A percentile compares a stretch with the other conserved stretches of the same genome.
Conservation (phyloP, 129 eudicot genomes). For the Pulicaria dysenterica region DNA sequence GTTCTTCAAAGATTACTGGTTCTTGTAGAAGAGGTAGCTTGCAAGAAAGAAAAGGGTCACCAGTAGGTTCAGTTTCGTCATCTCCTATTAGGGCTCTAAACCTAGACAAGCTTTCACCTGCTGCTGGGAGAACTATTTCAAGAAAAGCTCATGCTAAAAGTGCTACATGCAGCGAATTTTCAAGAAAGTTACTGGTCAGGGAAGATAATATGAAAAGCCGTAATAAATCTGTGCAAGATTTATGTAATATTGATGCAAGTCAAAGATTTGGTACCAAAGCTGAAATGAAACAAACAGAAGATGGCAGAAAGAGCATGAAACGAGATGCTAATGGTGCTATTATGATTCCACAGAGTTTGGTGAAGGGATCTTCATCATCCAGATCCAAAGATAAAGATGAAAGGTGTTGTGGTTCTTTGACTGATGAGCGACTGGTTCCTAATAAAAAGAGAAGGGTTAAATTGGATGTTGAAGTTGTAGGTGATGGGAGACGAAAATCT, state of each 20-base stretch:
- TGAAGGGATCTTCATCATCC: constrained; percentile 30
- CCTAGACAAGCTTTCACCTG: constrained; percentile 33
- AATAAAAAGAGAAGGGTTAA: constrained; percentile 40
- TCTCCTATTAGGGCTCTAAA: constrained; percentile 54
- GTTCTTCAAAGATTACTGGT: constrained; percentile 82
- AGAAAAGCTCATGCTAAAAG: constrained; percentile 38
- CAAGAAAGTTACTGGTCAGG: constrained; percentile 27
- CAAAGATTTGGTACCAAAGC: constrained; percentile 38
- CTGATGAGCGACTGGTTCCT: constrained; percentile 37
- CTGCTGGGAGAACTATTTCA: constrained; percentile 33
- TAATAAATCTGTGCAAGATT: too few relatives aligned
- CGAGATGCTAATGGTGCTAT: constrained; percentile 8
- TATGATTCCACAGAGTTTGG: constrained; percentile 24
- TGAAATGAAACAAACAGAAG: constrained; percentile 28
- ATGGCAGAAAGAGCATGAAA: constrained; percentile 13
- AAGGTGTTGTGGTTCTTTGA: constrained; percentile 30
- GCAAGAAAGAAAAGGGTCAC: constrained; percentile 65
- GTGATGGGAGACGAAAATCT: constrained; percentile 23
- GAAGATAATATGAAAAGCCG: too few relatives aligned
- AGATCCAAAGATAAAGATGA: constrained; percentile 37
- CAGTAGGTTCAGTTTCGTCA: constrained; percentile 80
- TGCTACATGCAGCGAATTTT: constrained; percentile 22
- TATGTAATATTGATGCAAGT: constrained; percentile 27
- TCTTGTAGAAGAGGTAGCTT: constrained; percentile 53
- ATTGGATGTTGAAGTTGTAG: constrained; percentile 22